Evolutionary conservation across 1,284 basidiomycete genomes (phyloP), one percentile per base, ranked within the genome.

Genomic region (Sphaerobolus stellatus): DNA sequence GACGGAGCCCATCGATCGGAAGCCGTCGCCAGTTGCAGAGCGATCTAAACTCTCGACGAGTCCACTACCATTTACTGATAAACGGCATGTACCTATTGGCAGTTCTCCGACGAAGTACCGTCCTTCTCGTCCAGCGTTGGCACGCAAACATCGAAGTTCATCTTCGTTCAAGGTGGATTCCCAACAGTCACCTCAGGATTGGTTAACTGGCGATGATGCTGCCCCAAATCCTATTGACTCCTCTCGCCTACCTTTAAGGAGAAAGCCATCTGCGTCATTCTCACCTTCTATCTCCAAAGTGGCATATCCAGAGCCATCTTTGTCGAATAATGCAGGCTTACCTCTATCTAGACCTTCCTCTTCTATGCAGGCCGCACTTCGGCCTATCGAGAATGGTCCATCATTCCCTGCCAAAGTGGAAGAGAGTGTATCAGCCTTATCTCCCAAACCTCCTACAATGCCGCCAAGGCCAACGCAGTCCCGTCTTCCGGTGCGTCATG

Each of bases 161-260:
- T 50, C 74, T 30, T 60, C 69, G 13, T 61, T 73, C 31, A 73
- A 74, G 57, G 25, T 53, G 22, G 50, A 54, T n/a, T 14, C 38
- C 16, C 40, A 25, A 11, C 43, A 58, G 11, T 40, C 61, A n/a
- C 77, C 61, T 6, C 54, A 72, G 59, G 88, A 91, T 63, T 89
- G 88, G 88, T 69, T 91, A 18, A 88, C 88, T 16, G 88, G 88
- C 4, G 76, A 78, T 44, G 79, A 82, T 53, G n/a, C 44, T 14
- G 36, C 30, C n/a, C 30, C 44, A 11, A 27, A 18, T 16, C 18
- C 18, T 9, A n/a, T 20, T n/a, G n/a, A 41, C n/a, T 9, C n/a
- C 18, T 41, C 40, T 9, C 18, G 9, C 9, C 40, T n/a, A 7
- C 9, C 40, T 7, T n/a, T n/a, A n/a, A n/a, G n/a, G n/a, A n/a